Evolutionary conservation across 2,329 filamentous ascomycete species (phyloP).

Genomic region (Fusarium pseudoanthophilum): DNA sequence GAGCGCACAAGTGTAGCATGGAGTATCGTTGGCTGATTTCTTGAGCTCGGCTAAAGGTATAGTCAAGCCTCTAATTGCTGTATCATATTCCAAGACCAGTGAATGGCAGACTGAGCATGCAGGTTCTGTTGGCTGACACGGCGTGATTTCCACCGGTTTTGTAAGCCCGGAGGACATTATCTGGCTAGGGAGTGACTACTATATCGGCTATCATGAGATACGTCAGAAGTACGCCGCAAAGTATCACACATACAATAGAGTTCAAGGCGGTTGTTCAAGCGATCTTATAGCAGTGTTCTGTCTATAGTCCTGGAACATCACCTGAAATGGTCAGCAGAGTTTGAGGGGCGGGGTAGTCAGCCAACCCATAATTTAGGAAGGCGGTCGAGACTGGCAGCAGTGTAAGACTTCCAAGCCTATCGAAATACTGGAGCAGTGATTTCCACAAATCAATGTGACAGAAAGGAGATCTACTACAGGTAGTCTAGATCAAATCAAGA

Average conservation of each 20-base stretch:
- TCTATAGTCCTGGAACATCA: fast-evolving
- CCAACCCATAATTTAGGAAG: background rate
- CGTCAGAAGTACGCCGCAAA: fast-evolving
- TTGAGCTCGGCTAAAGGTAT: background rate
- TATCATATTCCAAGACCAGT: background rate
- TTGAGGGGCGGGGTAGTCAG: background rate
- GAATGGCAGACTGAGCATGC: background rate
- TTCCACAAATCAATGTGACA: fast-evolving
- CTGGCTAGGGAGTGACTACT: fast-evolving
- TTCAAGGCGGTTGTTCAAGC: fast-evolving
- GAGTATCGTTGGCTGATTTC: background rate
- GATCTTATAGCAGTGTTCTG: background rate
- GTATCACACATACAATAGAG: fast-evolving
- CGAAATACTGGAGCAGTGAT: too few species aligned
- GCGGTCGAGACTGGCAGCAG: background rate
- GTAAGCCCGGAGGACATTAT: background rate
- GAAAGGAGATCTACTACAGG: too few species aligned
- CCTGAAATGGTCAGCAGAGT: background rate
- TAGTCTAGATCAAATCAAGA: too few species aligned
- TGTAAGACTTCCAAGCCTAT: fast-evolving
- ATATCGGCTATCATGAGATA: background rate
- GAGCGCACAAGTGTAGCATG: background rate
- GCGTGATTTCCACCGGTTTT: fast-evolving
- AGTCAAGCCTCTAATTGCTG: background rate
- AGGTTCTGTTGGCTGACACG: too few species aligned